These are phyloP conservation scores for Chaetomiaceae sp. DNA, from an alignment of 2,329 filamentous ascomycete genomes.

Conservation along the genomic window DNA sequence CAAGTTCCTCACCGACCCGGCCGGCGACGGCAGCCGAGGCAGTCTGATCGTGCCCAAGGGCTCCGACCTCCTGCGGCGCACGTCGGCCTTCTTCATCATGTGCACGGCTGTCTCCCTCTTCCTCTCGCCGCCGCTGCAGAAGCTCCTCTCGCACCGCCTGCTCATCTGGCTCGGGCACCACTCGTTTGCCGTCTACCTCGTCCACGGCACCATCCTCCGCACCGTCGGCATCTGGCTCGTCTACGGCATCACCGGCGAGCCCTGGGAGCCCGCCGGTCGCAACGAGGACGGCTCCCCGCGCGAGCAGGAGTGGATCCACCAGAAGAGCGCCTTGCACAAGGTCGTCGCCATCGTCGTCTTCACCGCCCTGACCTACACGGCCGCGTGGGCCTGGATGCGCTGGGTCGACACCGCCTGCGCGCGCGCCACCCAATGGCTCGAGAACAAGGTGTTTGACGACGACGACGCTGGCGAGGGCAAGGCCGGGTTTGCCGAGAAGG, in stretches of 20 bases:
- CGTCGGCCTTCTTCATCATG: conserved; percentile 44
- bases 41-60: conserved; percentile 43
- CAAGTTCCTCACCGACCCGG: conserved; percentile 31
- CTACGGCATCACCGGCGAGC: conserved; percentile 41
- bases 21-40: conserved; percentile 34
- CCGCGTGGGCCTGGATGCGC: conserved; percentile 46
- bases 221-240: conserved; percentile 48
- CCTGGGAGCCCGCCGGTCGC: conserved; percentile 22
- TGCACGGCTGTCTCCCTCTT: conserved; percentile 46
- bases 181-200: conserved; percentile 51
- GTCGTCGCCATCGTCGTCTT: conserved; percentile 42
- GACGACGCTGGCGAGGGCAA: conserved; percentile 33
- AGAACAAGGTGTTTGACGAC: conserved; percentile 43
- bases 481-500: conserved; percentile 26
- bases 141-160: conserved; percentile 43
- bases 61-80: conserved; percentile 36
- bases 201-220: conserved; percentile 49
- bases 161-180: conserved; percentile 52
- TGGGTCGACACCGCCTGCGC: conserved; percentile 49
- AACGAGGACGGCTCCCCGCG: conserved; percentile 38
- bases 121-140: conserved; percentile 44
- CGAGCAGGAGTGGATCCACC: conserved; percentile 38
- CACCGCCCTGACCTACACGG: conserved; percentile 41
- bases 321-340: conserved; percentile 34
- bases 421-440: conserved; percentile 42